phyloP scores from a whole-genome alignment of 305 asterid species.

The Withania somnifera region DNA sequence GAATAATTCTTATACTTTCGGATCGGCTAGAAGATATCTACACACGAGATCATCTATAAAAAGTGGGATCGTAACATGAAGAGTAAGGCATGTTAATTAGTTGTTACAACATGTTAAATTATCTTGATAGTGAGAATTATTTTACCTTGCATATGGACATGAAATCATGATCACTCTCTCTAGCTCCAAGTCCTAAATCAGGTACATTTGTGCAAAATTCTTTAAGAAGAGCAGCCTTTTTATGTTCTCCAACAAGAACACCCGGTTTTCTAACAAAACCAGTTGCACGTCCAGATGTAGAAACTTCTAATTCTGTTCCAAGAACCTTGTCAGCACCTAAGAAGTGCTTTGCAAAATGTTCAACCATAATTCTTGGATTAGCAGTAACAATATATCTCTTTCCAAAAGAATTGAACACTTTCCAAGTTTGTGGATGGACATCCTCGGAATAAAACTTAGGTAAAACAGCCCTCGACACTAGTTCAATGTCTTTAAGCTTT shows the following conservation, averaged over 20 bases:
- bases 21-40: no score
- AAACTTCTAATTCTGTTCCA: conserved; percentile 58
- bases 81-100: no score
- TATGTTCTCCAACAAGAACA: conserved; percentile 59
- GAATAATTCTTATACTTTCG: no score
- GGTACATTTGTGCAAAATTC: conserved; percentile 57
- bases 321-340: conserved; percentile 73
- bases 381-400: conserved; percentile 63
- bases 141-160: conserved; percentile 87
- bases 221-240: conserved; percentile 33
- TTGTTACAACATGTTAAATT: no score
- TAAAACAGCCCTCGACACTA: conserved; percentile 65
- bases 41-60: no score
- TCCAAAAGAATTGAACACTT: conserved; percentile 63
- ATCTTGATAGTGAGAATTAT: no score
- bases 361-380: conserved; percentile 73
- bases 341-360: conserved; percentile 45
- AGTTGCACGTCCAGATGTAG: conserved; percentile 64
- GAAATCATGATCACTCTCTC: conserved; percentile 64
- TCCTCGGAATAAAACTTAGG: conserved; percentile 81
- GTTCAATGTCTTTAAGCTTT: conserved; percentile 57
- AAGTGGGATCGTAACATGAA: no score
- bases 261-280: conserved; percentile 78
- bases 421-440: conserved; percentile 63
- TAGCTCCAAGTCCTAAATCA: conserved; percentile 79